Base-by-base conservation (phyloP, 371 early-diverging fungal genomes). In the Lichtheimia ramosa region DNA sequence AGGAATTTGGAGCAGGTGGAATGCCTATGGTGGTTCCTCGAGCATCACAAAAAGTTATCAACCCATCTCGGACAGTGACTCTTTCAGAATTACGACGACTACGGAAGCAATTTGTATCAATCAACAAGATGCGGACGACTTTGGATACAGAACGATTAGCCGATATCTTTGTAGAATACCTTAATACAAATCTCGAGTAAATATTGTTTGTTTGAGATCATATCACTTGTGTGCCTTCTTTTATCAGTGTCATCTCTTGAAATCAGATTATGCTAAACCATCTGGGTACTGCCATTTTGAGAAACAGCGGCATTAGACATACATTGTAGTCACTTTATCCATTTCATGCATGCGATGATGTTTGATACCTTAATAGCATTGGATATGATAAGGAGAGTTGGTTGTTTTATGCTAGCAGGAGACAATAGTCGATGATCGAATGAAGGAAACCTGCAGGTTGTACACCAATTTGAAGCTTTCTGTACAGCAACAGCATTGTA, bases 151-250 rank as follows among this genome's bases (percentile, higher is more conserved):
- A 75, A 34, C 81, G 86, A 48, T 83, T 96, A 25, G 90, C 89
- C 0, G 88, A 91, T 58, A 80, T 88, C 15, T 98, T 98, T 88
- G 93, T 90, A 13, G 89, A 93, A 40, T 98, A 92, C 69, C 70
- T 97, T 43, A 94, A 92, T 64, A 86, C 90, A n/a, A 92, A 83
- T 62, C 66, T 90, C 23, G 75, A 51, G 28, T 74, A 58, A 60
- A 15, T 18, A 43, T 14, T 20, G 1, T 42, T 21, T 49, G 14
- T 34, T 10, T 8, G 6, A 34, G 34, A 34, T 1, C 34, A 34
- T 8, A 34, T 34, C 34, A 8, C 10, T 34, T 34, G 10, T 8
- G 34, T 25, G 5, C 25, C 25, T 3, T 3, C 25, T 25, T n/a
- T 34, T 34, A 34, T 34, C 23, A 39, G 55, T 39, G 13, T 54